phyloP scores from a whole-genome alignment of 2,329 filamentous ascomycete species.

The Apiospora kogelbergensis region DNA sequence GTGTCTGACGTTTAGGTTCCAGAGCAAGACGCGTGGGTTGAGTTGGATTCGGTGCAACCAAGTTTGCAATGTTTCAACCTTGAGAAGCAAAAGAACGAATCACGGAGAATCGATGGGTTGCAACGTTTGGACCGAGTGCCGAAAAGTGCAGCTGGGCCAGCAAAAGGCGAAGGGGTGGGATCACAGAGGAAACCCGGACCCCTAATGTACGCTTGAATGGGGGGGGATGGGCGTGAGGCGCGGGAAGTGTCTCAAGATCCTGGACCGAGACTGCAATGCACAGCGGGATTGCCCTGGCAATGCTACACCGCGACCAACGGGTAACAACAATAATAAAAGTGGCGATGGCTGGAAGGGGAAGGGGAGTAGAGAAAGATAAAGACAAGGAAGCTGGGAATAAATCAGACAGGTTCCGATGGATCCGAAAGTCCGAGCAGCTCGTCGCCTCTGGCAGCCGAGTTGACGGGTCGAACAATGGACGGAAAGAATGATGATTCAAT shows the following conservation, averaged over 20 bases:
- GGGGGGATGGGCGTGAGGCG: not conserved
- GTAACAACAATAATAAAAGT: not conserved
- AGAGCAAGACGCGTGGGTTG: not conserved
- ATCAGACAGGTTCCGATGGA: not conserved
- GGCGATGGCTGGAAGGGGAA: not conserved
- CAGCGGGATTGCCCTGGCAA: slow-evolving; percentile 1
- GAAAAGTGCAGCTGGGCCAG: not conserved
- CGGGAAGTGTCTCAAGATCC: slow-evolving; percentile 7
- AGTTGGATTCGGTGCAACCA: not conserved
- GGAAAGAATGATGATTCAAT: not conserved
- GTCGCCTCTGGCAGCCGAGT: not conserved
- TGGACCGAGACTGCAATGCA: slow-evolving; percentile 3
- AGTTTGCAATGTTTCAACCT: not conserved
- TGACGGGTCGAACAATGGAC: not conserved
- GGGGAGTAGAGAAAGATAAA: not conserved
- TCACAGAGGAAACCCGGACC: not conserved
- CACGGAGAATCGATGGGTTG: not conserved
- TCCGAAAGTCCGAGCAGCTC: not conserved
- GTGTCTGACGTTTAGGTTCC: not conserved
- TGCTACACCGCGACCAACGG: not conserved
- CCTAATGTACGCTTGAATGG: not conserved
- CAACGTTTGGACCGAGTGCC: slow-evolving; percentile 1
- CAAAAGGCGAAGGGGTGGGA: not conserved
- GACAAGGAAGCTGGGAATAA: not conserved
- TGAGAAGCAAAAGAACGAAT: not conserved